Evolutionary conservation across 2,329 filamentous ascomycete genomes (phyloP), one percentile per base, ranked within the genome.

Genomic region (Knufia fluminis): DNA sequence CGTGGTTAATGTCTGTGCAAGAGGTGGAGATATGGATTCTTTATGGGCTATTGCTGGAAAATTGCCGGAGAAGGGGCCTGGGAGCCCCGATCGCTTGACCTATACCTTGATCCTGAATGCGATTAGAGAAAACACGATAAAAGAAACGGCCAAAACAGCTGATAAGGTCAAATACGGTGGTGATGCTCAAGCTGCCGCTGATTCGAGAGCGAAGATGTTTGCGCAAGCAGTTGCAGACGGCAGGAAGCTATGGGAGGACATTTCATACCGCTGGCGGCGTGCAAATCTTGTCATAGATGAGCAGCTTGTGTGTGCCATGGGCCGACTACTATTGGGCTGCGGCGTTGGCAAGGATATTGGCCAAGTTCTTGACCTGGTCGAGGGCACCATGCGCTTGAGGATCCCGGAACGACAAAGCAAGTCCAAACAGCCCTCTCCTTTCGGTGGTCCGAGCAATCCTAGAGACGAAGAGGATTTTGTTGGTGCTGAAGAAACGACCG

Each of bases 31-130:
- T 62, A 74, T 94, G 65, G 88, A 95, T 57, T 78, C 82, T 14
- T 70, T 97, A 57, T 94, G 92, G 74, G 76, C 77, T 48, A 76
- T 96, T 55, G 79, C 83, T 38, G 76, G 79, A n/a, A 80, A 82
- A 26, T 75, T 91, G 50, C 83, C 89, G 14, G 76, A 82, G 12
- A 68, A 64, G 8, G 83, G 80, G 0, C 63, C 75, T 0, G 76
- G 78, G 26, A 71, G 81, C 16, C 82, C 90, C 2, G 79, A 94
- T 66, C 66, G 72, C 56, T 60, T 77, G 48, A 96, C 91, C 0
- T 98, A 88, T 62, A 86, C 85, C 1, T 89, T 80, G 40, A 85
- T 98, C 53, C 64, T 98, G 46, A 85, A 89, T 60, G 86, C 84
- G 2, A 75, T 97, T 44, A 77, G 80, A 42, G 66, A 71, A 38